Percentiles rank a stretch among this genome's conserved stretches.
These are phyloP conservation scores for Podila epigama DNA, from an alignment of 192 early-diverging fungal genomes.

Conservation along the genomic window DNA sequence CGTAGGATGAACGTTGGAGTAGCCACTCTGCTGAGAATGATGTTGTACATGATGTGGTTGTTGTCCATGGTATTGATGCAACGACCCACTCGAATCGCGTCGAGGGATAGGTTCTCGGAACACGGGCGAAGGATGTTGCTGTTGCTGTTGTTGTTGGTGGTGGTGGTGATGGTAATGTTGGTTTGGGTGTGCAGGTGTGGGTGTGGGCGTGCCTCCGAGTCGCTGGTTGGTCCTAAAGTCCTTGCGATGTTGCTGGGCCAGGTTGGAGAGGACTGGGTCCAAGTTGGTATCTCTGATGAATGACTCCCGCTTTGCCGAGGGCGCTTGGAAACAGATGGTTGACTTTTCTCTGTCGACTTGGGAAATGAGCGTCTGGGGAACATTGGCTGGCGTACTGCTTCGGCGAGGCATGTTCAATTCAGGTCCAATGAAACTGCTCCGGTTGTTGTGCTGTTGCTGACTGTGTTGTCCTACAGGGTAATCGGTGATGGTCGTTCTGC, in stretches of 20 bases:
- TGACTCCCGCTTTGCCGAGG: conserved; percentile 13
- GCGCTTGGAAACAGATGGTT: conserved; percentile 40
- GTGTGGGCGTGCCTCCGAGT: conserved; percentile 24
- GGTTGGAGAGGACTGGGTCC: conserved; percentile 30
- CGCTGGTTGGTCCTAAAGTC: conserved; percentile 45
- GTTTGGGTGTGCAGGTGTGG: neutral
- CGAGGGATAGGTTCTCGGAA: conserved; percentile 3
- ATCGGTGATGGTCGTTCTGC: neutral
- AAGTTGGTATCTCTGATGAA: conserved; percentile 22
- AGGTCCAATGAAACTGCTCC: conserved; percentile 24
- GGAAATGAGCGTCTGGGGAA: conserved; percentile 25
- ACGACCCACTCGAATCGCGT: conserved; percentile 35
- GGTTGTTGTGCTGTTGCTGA: conserved; percentile 1
- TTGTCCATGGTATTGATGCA: neutral
- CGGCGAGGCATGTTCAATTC: conserved; percentile 15
- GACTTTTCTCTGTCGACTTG: conserved; percentile 30
- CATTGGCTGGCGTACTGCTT: conserved; percentile 8
- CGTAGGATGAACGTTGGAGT: too few relatives aligned
- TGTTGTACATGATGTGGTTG: too few relatives aligned
- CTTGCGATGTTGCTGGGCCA: conserved; percentile 40
- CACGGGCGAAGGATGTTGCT: conserved; percentile 7
- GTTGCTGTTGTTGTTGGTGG: conserved; percentile 8
- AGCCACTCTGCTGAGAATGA: too few relatives aligned
- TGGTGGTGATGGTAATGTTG: neutral
- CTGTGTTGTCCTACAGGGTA: neutral